A percentile compares a stretch with the other conserved stretches of the same genome.
These are phyloP conservation scores for Lactuca saligna DNA, from an alignment of 129 eudicot species.

Conservation along the genomic window DNA sequence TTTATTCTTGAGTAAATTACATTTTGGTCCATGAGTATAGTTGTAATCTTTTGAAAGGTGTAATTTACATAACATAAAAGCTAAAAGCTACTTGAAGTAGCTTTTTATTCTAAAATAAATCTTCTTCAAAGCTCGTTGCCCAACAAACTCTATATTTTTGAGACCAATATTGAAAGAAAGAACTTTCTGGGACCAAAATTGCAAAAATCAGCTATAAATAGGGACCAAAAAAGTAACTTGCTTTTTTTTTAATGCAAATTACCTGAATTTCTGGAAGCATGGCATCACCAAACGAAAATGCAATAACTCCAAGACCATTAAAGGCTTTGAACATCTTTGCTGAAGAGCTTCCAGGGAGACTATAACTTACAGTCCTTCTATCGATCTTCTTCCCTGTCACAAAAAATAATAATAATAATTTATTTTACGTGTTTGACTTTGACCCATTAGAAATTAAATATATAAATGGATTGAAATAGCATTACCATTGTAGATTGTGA, in stretches of 20 bases:
- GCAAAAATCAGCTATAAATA: too few relatives aligned
- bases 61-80: too few relatives aligned
- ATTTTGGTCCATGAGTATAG: too few relatives aligned
- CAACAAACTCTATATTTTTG: too few relatives aligned
- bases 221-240: neutral
- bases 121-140: too few relatives aligned
- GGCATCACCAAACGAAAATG: slow-evolving; percentile 67
- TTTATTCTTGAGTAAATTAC: too few relatives aligned
- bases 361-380: slow-evolving; percentile 41
- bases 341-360: slow-evolving; percentile 45
- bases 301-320: slow-evolving; percentile 55
- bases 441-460: neutral
- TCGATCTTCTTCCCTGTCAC: slow-evolving; percentile 50
- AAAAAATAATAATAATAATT: neutral
- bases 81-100: too few relatives aligned
- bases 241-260: neutral
- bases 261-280: slow-evolving; percentile 74
- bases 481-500: slow-evolving; percentile 49
- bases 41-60: too few relatives aligned
- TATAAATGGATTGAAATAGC: neutral
- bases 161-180: neutral
- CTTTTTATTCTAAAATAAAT: too few relatives aligned
- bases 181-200: too few relatives aligned
- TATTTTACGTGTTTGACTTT: neutral
- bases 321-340: slow-evolving; percentile 55